These are phyloP conservation scores for Aegilops longissima DNA, from an alignment of 176 grass and related monocot genomes.

Conservation along the genomic window DNA sequence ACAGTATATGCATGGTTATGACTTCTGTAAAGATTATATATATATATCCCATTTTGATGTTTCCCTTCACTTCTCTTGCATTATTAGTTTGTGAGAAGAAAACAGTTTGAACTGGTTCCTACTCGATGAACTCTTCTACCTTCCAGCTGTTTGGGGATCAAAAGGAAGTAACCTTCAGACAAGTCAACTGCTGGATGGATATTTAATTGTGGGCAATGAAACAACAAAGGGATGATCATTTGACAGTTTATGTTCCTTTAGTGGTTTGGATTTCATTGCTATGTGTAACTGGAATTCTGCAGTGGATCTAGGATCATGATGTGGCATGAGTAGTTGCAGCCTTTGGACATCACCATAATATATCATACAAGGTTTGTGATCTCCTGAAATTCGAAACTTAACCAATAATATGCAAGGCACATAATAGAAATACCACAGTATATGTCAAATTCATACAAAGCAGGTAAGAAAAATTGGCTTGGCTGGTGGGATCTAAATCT, in stretches of 20 bases:
- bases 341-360: conserved; percentile 1
- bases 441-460: background rate
- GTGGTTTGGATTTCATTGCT: conserved; percentile 4
- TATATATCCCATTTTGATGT: background rate
- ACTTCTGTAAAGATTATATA: background rate
- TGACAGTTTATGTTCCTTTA: background rate
- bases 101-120: background rate
- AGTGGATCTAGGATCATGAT: background rate
- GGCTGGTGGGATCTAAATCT: background rate
- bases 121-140: no score
- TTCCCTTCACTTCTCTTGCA: background rate
- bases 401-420: background rate
- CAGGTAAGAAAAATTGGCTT: background rate
- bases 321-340: background rate
- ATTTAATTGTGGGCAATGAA: background rate
- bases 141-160: background rate
- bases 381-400: background rate
- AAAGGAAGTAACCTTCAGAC: background rate
- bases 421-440: background rate
- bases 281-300: conserved; percentile 1
- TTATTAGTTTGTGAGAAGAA: background rate
- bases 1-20: background rate
- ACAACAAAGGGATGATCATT: background rate
- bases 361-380: conserved; percentile 1
- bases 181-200: background rate